Evolutionary conservation across 768 basidiomycete species (phyloP).

Genomic region (Nidularia pulvinata): DNA sequence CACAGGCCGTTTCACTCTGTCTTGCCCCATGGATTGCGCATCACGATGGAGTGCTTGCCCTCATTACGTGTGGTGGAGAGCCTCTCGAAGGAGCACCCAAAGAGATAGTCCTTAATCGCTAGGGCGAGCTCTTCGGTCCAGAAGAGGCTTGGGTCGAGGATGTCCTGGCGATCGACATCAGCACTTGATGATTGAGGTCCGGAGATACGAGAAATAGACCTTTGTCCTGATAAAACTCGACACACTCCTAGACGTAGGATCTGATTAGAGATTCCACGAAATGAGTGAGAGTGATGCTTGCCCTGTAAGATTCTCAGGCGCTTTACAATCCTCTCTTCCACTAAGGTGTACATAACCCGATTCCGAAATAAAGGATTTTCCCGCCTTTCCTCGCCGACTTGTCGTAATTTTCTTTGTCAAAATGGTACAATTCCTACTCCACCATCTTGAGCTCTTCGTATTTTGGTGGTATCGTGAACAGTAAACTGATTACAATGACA

Average conservation of each 20-base stretch:
- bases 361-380: constrained; percentile 48
- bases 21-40: constrained; percentile 52
- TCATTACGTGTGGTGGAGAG: constrained; percentile 27
- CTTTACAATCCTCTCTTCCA: constrained; percentile 39
- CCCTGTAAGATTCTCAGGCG: constrained; percentile 59
- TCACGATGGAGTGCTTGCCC: constrained; percentile 44
- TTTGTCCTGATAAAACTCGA: constrained; percentile 41
- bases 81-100: constrained; percentile 47
- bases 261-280: not conserved
- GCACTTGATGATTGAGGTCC: not conserved
- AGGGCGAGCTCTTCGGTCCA: constrained; percentile 53
- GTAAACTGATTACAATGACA: constrained; percentile 26
- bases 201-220: constrained; percentile 13
- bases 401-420: constrained; percentile 47
- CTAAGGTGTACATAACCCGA: constrained; percentile 37
- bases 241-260: constrained; percentile 39
- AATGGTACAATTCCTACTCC: constrained; percentile 47
- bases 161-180: constrained; percentile 26
- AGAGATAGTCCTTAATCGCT: constrained; percentile 51
- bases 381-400: constrained; percentile 43
- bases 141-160: constrained; percentile 47
- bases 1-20: constrained; percentile 48
- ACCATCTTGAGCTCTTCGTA: constrained; percentile 40
- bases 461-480: constrained; percentile 47
- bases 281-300: constrained; percentile 13